These are phyloP conservation scores for Lachnellula hyalina DNA, from an alignment of 2,329 filamentous ascomycete species.

Conservation along the genomic window DNA sequence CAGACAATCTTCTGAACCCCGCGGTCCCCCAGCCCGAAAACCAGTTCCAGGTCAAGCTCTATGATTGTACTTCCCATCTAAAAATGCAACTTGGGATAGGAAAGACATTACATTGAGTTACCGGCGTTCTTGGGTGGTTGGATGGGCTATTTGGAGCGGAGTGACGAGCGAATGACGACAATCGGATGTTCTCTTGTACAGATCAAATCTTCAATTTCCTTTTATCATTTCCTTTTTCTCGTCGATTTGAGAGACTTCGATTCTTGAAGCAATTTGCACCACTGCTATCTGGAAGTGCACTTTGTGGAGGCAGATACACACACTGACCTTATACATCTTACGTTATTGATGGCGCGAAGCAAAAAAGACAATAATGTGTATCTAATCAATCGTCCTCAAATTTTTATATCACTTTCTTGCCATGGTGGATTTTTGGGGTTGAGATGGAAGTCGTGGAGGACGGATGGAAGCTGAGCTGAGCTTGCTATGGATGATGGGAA, in stretches of 20 bases:
- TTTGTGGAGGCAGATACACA: not conserved
- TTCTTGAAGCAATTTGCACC: not conserved
- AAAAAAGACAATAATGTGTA: too few relatives aligned
- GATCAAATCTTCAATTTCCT: not conserved
- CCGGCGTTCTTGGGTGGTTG: not conserved
- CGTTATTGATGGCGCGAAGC: too few relatives aligned
- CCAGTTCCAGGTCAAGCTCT: constrained; percentile 31
- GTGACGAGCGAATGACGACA: not conserved
- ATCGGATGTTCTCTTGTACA: constrained; percentile 1
- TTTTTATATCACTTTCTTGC: too few relatives aligned
- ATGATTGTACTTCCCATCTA: constrained; percentile 12
- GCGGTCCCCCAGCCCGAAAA: constrained; percentile 21
- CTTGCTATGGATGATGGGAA: too few relatives aligned
- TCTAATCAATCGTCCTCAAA: too few relatives aligned
- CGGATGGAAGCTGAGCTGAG: too few relatives aligned
- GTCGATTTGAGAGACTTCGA: not conserved
- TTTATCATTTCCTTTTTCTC: not conserved
- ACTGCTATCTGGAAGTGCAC: not conserved
- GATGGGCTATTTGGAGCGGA: constrained; percentile 1
- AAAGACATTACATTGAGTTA: constrained; percentile 1
- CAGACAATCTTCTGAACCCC: constrained; percentile 5
- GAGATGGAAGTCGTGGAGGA: too few relatives aligned
- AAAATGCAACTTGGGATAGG: constrained; percentile 3
- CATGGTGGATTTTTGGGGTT: too few relatives aligned
- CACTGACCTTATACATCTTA: not conserved